Evolutionary conservation across 1,139 yeast genomes (phyloP).

Genomic region (Candida sp.): DNA sequence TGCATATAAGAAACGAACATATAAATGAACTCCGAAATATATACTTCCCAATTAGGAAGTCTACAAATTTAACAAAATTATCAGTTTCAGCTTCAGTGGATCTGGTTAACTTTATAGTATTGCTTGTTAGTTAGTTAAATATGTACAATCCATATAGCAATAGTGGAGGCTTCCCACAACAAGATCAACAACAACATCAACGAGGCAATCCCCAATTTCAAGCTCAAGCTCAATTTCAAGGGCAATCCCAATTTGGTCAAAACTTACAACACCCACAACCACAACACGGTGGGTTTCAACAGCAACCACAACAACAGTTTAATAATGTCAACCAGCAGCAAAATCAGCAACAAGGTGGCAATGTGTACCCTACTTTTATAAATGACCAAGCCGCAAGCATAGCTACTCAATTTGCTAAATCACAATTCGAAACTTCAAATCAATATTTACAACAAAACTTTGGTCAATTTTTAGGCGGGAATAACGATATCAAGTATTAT

Average conservation of each 20-base stretch:
- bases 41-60: constrained; percentile 12
- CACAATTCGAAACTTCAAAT: constrained; percentile 70
- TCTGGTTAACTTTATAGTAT: no score
- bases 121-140: no score
- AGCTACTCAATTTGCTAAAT: constrained; percentile 87
- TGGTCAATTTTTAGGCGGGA: constrained; percentile 49
- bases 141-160: constrained; percentile 49
- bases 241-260: constrained; percentile 8
- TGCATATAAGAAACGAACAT: neutral
- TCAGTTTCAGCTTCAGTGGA: no score
- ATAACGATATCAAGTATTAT: constrained; percentile 67
- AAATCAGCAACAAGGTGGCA: constrained; percentile 5
- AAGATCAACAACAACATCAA: constrained; percentile 9
- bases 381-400: constrained; percentile 80
- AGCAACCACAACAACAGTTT: constrained; percentile 18
- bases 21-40: no score
- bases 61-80: constrained; percentile 3
- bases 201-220: constrained; percentile 7
- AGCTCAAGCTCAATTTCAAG: no score
- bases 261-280: constrained; percentile 35
- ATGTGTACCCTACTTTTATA: constrained; percentile 40
- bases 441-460: constrained; percentile 74
- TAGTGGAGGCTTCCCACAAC: constrained; percentile 16
- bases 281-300: constrained; percentile 21
- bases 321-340: constrained; percentile 9